Base-by-base conservation (phyloP, 2,329 filamentous ascomycete species). In the Stachybotrys echinatus region DNA sequence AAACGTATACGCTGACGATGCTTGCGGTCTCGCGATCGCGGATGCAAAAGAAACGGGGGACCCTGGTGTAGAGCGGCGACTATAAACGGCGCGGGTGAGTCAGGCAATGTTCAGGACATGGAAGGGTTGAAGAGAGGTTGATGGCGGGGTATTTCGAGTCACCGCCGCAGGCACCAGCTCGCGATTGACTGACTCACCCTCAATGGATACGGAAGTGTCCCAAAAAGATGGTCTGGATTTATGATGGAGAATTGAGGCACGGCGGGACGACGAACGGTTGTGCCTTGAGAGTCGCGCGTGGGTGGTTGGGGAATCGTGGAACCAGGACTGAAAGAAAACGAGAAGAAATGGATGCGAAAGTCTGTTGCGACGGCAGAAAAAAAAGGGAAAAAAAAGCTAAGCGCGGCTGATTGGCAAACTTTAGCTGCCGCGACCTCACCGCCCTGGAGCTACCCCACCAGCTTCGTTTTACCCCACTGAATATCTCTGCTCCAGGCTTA, bases 361-460 rank as follows among this genome's bases (percentile, higher is more conserved):
- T 61, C 59, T 61, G 59, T 58, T 59, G 51, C n/a, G n/a, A 48
- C 53, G 55, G 54, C 48, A 47, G 48, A 56, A 59, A 54, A 57
- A 57, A 58, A 61, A 61, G 8, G 8, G 48, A 52, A 50, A 39
- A 48, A 45, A 49, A 54, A 52, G 27, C 10, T 10, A 34, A 34
- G 5, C 27, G 27, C 27, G 27, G 27, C 27, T 34, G 27, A 34
- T 34, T 34, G 50, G 49, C 48, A 46, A 53, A 42, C 42, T 51
- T 56, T 56, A 54, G 52, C n/a, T n/a, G n/a, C n/a, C 61, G 55
- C 59, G 59, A 61, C 60, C 61, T 62, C 59, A 62, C 59, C 59
- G 59, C 59, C 58, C 34, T 44, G 22, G 21, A 19, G 42, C 17
- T 14, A 27, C 48, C 52, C 52, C 49, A 45, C 49, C 39, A 51